These are phyloP conservation scores for Achlya hypogyna DNA, from an alignment of 352 stramenopile genomes.

Conservation along the genomic window DNA sequence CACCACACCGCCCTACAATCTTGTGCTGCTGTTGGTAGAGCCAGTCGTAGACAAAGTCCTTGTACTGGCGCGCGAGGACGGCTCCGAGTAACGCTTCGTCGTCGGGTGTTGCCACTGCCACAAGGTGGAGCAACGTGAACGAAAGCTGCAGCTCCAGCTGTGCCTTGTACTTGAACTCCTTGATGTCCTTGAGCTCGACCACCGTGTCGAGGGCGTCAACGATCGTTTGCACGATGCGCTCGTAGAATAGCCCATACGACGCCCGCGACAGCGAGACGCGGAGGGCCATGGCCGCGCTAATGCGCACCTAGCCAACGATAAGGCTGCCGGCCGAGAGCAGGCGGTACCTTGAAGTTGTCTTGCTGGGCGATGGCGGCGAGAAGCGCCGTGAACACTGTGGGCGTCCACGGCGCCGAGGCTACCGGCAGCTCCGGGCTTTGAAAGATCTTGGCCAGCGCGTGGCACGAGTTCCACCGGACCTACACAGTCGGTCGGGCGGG, in stretches of 20 bases:
- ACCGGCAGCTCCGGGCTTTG: conserved; percentile 67
- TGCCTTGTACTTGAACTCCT: conserved; percentile 86
- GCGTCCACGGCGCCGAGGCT: conserved; percentile 65
- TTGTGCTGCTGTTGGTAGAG: conserved; percentile 80
- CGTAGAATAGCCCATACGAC: conserved; percentile 67
- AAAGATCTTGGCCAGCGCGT: conserved; percentile 81
- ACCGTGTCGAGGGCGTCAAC: conserved; percentile 75
- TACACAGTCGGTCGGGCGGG: neutral
- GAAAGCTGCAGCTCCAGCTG: conserved; percentile 80
- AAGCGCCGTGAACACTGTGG: conserved; percentile 63
- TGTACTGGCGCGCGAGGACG: conserved; percentile 47
- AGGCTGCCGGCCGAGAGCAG: neutral
- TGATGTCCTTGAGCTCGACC: conserved; percentile 79
- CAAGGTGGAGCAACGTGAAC: conserved; percentile 76
- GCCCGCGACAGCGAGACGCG: conserved; percentile 57
- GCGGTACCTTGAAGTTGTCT: conserved; percentile 76
- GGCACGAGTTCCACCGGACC: conserved; percentile 72
- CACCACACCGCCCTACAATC: conserved; percentile 30
- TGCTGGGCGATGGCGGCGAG: conserved; percentile 71
- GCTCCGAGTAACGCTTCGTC: conserved; percentile 31
- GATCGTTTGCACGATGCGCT: conserved; percentile 44
- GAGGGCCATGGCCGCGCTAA: conserved; percentile 68
- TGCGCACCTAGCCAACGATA: conserved; percentile 34
- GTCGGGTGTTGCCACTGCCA: conserved; percentile 69
- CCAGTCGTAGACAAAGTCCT: conserved; percentile 81